Percentiles rank a stretch among this genome's conserved stretches.
phyloP scores from a whole-genome alignment of 208 protist genomes.

The Trypanosoma conorhini region DNA sequence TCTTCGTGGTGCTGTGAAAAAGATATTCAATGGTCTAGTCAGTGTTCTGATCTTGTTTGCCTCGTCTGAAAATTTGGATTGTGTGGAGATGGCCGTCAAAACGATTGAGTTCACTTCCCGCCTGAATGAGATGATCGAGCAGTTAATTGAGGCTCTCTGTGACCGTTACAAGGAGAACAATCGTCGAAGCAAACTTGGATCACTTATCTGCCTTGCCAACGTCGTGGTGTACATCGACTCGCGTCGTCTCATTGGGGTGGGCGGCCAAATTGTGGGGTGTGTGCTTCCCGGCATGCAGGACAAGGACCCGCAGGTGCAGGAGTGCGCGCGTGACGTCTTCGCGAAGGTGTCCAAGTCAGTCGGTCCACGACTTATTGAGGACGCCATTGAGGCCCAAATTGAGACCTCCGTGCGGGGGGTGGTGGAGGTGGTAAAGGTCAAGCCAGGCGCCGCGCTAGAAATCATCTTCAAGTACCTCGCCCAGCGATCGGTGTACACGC shows the following conservation, averaged over 20 bases:
- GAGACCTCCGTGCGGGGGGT: slow-evolving; percentile 82
- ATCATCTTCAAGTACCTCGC: slow-evolving; percentile 82
- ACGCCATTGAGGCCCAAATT: slow-evolving; percentile 82
- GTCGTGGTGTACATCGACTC: slow-evolving; percentile 76
- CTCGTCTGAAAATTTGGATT: slow-evolving; percentile 82
- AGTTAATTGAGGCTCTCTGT: slow-evolving; percentile 76
- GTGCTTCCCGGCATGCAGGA: slow-evolving; percentile 91
- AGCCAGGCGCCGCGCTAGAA: slow-evolving; percentile 72
- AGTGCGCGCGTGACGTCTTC: slow-evolving; percentile 80
- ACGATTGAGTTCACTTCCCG: slow-evolving; percentile 90
- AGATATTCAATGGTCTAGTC: slow-evolving; percentile 86
- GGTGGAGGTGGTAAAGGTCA: slow-evolving; percentile 92
- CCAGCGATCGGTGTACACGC: slow-evolving; percentile 44
- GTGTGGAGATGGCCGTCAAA: slow-evolving; percentile 76
- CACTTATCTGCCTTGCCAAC: slow-evolving; percentile 63
- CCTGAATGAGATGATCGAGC: slow-evolving; percentile 85
- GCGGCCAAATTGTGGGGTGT: slow-evolving; percentile 85
- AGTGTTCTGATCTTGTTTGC: slow-evolving; percentile 72
- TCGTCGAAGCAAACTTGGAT: slow-evolving; percentile 66
- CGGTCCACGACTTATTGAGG: slow-evolving; percentile 82
- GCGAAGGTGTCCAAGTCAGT: slow-evolving; percentile 71
- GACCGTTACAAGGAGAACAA: slow-evolving; percentile 63
- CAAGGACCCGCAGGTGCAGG: slow-evolving; percentile 67
- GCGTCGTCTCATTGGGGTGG: slow-evolving; percentile 69
- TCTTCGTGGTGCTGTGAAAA: slow-evolving; percentile 80